Evolutionary conservation across 176 grass and related monocot species (phyloP).

Genomic region (Oryza officinalis): DNA sequence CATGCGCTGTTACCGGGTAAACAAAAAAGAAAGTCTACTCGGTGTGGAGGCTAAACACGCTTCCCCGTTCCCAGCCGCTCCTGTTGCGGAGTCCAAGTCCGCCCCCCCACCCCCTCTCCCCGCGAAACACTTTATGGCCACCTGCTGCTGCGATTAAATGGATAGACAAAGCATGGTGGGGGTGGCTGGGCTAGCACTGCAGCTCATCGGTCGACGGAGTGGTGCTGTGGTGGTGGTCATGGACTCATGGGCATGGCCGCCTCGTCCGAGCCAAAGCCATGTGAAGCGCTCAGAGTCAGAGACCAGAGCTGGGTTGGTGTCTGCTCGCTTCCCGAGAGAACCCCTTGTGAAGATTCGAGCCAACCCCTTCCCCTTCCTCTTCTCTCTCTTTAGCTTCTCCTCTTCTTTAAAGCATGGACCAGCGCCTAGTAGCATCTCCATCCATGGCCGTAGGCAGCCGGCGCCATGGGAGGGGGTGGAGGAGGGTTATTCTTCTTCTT

Average conservation of each 20-base stretch:
- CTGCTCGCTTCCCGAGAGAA: slow-evolving; percentile 14
- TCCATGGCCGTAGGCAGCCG: background rate
- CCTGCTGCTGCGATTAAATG: background rate
- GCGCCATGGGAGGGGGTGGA: no score
- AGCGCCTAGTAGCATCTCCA: background rate
- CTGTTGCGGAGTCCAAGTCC: background rate
- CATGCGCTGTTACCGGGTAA: background rate
- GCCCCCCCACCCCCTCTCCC: background rate
- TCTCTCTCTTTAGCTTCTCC: background rate
- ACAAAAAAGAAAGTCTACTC: background rate
- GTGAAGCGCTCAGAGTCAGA: background rate
- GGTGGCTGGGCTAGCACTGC: background rate
- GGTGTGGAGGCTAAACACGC: background rate
- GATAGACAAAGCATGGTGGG: slow-evolving; percentile 28
- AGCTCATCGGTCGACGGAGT: background rate
- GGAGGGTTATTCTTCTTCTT: no score
- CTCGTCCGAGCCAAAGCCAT: background rate
- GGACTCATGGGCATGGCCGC: background rate
- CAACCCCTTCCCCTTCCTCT: background rate
- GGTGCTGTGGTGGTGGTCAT: background rate
- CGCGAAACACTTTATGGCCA: background rate
- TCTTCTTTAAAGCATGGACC: slow-evolving; percentile 25
- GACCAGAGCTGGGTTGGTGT: background rate
- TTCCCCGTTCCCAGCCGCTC: background rate
- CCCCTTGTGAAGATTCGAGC: slow-evolving; percentile 23